Percentiles rank a stretch among this genome's conserved stretches.
These are phyloP conservation scores for Pleochaeta shiraiana DNA, from an alignment of 2,329 filamentous ascomycete species.

Conservation along the genomic window DNA sequence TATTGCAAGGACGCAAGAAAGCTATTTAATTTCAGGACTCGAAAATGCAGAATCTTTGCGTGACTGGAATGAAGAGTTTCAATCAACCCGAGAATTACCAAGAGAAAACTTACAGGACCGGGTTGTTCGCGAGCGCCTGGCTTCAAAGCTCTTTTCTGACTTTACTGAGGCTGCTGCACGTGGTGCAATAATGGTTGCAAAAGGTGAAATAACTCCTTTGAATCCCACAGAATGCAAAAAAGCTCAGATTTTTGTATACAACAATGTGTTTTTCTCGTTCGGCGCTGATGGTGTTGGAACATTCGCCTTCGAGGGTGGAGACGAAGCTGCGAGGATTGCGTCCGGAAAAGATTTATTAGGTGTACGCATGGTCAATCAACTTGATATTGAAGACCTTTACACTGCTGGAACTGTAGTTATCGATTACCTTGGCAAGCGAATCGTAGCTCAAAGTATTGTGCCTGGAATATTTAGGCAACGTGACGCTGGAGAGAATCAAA, in stretches of 20 bases:
- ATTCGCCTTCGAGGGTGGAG: conserved; percentile 87
- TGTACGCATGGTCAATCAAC: conserved; percentile 86
- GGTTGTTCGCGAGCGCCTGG: conserved; percentile 82
- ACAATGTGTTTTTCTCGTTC: conserved; percentile 99
- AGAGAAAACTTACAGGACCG: conserved; percentile 88
- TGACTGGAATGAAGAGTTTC: conserved; percentile 99
- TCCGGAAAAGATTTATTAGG: conserved; percentile 93
- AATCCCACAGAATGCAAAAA: conserved; percentile 87
- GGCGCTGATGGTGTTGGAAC: conserved; percentile 94
- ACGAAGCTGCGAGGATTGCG: conserved; percentile 86
- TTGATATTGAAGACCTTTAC: conserved; percentile 86
- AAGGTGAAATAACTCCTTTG: conserved; percentile 76
- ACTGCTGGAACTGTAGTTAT: conserved; percentile 92
- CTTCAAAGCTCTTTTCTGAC: conserved; percentile 91
- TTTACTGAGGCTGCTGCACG: conserved; percentile 91
- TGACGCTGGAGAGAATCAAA: conserved; percentile 93
- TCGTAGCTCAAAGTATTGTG: conserved; percentile 95
- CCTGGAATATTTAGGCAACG: conserved; percentile 98
- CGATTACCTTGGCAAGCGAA: conserved; percentile 90
- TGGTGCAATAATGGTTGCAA: conserved; percentile 77
- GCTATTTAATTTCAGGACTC: conserved; percentile 69
- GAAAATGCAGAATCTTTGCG: conserved; percentile 88
- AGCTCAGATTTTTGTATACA: conserved; percentile 97
- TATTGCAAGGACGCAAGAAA: conserved; percentile 77
- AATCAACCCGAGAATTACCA: conserved; percentile 84